A percentile compares a stretch with the other conserved stretches of the same genome.
These are phyloP conservation scores for Begonia loranthoides DNA, from an alignment of 306 rosid genomes.

Conservation along the genomic window DNA sequence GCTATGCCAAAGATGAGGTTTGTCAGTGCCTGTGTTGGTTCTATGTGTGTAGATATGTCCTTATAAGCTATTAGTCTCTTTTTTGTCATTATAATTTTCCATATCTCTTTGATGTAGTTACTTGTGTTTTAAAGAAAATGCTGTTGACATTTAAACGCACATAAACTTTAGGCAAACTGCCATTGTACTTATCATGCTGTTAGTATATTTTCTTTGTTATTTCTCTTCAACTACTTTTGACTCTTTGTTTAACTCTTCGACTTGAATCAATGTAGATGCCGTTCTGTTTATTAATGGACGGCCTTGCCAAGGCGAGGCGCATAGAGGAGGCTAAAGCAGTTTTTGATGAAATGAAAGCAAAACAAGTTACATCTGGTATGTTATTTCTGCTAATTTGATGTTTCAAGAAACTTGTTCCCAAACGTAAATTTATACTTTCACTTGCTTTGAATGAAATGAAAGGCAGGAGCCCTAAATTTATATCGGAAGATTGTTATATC, in stretches of 20 bases:
- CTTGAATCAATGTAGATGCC: slow-evolving; percentile 47
- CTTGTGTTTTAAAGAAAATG: too few relatives aligned
- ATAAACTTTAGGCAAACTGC: too few relatives aligned
- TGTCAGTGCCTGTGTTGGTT: slow-evolving; percentile 3
- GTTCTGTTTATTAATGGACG: slow-evolving; percentile 73
- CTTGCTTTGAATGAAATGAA: too few relatives aligned
- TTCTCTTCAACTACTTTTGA: too few relatives aligned
- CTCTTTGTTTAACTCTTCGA: too few relatives aligned
- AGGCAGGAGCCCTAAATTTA: too few relatives aligned
- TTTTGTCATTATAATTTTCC: slow-evolving; percentile 7
- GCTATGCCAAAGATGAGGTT: slow-evolving; percentile 90
- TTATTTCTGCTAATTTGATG: slow-evolving; percentile 11
- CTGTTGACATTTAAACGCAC: too few relatives aligned
- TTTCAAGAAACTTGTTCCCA: slow-evolving; percentile 5
- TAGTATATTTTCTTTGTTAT: too few relatives aligned
- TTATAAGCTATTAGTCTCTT: slow-evolving; percentile 1
- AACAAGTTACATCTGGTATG: slow-evolving; percentile 52
- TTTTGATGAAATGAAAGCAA: slow-evolving; percentile 54
- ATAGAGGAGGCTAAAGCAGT: slow-evolving; percentile 56
- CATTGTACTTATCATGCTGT: too few relatives aligned
- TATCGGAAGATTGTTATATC: too few relatives aligned
- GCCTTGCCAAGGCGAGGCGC: slow-evolving; percentile 63
- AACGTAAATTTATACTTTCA: too few relatives aligned
- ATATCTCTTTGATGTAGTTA: too few relatives aligned
- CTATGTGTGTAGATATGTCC: background rate